Evolutionary conservation across 2,329 filamentous ascomycete species (phyloP), one percentile per base, ranked within the genome.

Genomic region (Delphinella strobiligena): DNA sequence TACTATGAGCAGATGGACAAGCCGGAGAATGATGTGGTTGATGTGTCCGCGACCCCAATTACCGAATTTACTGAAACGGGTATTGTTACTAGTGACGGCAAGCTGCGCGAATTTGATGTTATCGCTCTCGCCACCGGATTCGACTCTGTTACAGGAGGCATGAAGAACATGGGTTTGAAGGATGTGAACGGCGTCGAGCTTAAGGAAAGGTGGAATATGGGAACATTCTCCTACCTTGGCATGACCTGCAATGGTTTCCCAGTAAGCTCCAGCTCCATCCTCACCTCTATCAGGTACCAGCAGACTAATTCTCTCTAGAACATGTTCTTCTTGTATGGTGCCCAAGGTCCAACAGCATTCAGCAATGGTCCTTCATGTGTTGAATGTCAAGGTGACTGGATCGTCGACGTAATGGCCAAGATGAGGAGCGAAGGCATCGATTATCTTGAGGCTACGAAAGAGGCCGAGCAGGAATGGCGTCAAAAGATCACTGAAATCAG

Each of bases 61-160:
- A 51, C 55, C 32, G 56, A 61, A 19, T 51, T 67, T 29, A 64
- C 56, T 2, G 61, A 64, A 49, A 65, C 59, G 17, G 64, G 64
- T 5, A 62, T 68, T 37, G 53, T 60, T 8, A 64, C 62, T 1
- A 45, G 50, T 3, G 60, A 67, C 34, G 63, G 62, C 14, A 56
- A 55, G 42, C 45, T 54, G 27, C 55, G 59, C 27, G 62, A 67
- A 36, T 66, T 67, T 38, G 64, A 68, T 42, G 56, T 67, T 38
- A 67, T 68, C 38, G 62, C 61, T 2, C 53, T 68, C 4, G 65
- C 64, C 3, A 68, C 65, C 11, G 64, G 64, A 11, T 68, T 67
- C 45, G 65, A 68, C 41, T 57, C 56, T 9, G 60, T 67, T 11
- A 66, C 63, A 5, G 64, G 64, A 2, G 63, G 63, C 19, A 65